Percentiles rank a stretch among this genome's conserved stretches.
These are phyloP conservation scores for Phylloporus arenicola DNA, from an alignment of 768 basidiomycete species.

Conservation along the genomic window DNA sequence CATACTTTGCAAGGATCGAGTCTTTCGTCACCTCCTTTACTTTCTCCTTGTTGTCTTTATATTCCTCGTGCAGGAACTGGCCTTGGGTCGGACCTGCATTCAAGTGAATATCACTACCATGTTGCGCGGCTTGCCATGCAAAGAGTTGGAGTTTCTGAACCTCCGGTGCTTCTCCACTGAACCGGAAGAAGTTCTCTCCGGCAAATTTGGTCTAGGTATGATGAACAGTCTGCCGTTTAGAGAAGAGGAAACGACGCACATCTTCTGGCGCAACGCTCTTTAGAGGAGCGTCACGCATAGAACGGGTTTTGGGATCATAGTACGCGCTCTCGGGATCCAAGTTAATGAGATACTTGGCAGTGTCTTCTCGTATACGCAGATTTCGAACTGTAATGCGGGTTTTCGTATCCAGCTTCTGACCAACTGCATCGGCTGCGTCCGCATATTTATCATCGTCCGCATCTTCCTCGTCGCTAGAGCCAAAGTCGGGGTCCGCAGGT, in stretches of 20 bases:
- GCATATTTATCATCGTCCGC: constrained; percentile 98
- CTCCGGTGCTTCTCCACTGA: constrained; percentile 87
- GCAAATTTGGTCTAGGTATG: constrained; percentile 72
- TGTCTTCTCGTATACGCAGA: constrained; percentile 97
- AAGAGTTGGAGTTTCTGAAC: constrained; percentile 92
- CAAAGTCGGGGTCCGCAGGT: constrained; percentile 83
- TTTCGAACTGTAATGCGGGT: constrained; percentile 98
- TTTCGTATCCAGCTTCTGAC: constrained; percentile 97
- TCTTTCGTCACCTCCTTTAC: constrained; percentile 84
- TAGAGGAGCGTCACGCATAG: constrained; percentile 95
- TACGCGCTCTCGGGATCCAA: constrained; percentile 93
- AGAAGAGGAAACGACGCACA: constrained; percentile 41
- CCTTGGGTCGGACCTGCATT: constrained; percentile 97
- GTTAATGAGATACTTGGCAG: constrained; percentile 97
- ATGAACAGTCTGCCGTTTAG: background rate
- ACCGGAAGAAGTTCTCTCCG: constrained; percentile 93
- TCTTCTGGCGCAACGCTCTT: constrained; percentile 80
- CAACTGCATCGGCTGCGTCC: constrained; percentile 94
- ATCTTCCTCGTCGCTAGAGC: constrained; percentile 93
- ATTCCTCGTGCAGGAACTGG: constrained; percentile 86
- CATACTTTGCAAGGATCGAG: constrained; percentile 88
- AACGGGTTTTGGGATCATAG: constrained; percentile 98
- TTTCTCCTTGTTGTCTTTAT: constrained; percentile 87
- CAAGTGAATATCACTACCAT: constrained; percentile 92
- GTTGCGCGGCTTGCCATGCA: constrained; percentile 92